Evolutionary conservation across 805 yeast species (phyloP).

Genomic region (Wickerhamomyces chaumierensis): DNA sequence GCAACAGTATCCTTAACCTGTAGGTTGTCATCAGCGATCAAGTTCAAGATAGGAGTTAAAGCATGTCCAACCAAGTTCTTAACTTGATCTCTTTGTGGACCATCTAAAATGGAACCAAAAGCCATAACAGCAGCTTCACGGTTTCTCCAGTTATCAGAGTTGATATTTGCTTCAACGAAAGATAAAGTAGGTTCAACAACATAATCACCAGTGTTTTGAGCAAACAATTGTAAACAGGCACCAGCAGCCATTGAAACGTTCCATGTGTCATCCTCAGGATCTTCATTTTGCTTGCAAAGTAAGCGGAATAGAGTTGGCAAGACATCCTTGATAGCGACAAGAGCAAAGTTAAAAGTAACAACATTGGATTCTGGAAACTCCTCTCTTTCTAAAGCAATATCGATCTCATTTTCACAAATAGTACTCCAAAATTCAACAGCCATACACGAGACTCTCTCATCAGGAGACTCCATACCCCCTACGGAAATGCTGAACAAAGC

Average conservation of each 20-base stretch:
- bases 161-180: constrained; percentile 71
- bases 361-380: constrained; percentile 44
- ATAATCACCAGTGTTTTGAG: constrained; percentile 78
- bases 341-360: constrained; percentile 68
- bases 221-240: constrained; percentile 88
- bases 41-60: constrained; percentile 58
- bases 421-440: constrained; percentile 99
- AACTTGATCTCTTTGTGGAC: constrained; percentile 71
- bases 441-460: constrained; percentile 90
- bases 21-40: constrained; percentile 64
- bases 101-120: constrained; percentile 92
- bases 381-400: constrained; percentile 56
- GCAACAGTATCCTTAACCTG: constrained; percentile 96
- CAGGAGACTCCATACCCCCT: constrained; percentile 74
- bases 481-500: constrained; percentile 87
- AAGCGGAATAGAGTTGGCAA: constrained; percentile 76
- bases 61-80: constrained; percentile 69
- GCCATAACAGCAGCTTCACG: constrained; percentile 99
- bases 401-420: constrained; percentile 97
- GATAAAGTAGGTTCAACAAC: constrained; percentile 77
- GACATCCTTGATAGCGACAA: constrained; percentile 73
- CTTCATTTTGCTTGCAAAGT: constrained; percentile 83
- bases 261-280: constrained; percentile 95
- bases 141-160: constrained; percentile 58
- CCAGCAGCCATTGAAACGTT: constrained; percentile 98